Conservation (phyloP, 371 early-diverging fungal species). For the Basidiobolus meristosporus region DNA sequence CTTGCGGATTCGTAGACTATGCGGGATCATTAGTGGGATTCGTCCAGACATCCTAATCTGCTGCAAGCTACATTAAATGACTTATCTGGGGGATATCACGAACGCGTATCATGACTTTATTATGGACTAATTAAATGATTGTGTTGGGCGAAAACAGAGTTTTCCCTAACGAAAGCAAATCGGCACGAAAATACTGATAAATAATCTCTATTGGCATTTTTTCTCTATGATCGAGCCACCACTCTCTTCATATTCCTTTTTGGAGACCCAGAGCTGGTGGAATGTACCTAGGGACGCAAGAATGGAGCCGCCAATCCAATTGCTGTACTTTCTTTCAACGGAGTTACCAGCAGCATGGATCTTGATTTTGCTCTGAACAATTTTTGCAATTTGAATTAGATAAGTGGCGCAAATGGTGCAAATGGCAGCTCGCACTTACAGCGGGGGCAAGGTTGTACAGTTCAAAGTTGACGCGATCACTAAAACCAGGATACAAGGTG, state of each 20-base stretch:
- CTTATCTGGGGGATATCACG: no score
- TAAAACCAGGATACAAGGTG: slow-evolving; percentile 69
- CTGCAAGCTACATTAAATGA: no score
- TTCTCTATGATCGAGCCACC: slow-evolving; percentile 74
- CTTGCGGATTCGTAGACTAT: no score
- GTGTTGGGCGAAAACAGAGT: no score
- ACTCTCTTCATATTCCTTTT: slow-evolving; percentile 80
- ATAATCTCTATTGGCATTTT: slow-evolving; percentile 40
- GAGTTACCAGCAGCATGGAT: slow-evolving; percentile 56
- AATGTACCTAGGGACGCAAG: slow-evolving; percentile 86
- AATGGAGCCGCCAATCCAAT: slow-evolving; percentile 95
- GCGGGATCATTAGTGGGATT: no score
- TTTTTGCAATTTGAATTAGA: neutral
- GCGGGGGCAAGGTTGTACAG: slow-evolving; percentile 42
- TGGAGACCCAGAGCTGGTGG: slow-evolving; percentile 92
- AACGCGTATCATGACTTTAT: no score
- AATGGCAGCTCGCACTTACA: slow-evolving; percentile 19
- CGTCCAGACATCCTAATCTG: no score
- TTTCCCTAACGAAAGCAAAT: no score
- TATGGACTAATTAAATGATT: no score
- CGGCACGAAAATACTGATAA: no score
- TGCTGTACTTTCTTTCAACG: slow-evolving; percentile 69
- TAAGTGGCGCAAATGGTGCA: neutral
- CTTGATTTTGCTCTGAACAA: slow-evolving; percentile 49
- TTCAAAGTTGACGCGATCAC: slow-evolving; percentile 62